Evolutionary conservation across 2,329 filamentous ascomycete species (phyloP), one percentile per base, ranked within the genome.

Genomic region (Passalora sequoiae): DNA sequence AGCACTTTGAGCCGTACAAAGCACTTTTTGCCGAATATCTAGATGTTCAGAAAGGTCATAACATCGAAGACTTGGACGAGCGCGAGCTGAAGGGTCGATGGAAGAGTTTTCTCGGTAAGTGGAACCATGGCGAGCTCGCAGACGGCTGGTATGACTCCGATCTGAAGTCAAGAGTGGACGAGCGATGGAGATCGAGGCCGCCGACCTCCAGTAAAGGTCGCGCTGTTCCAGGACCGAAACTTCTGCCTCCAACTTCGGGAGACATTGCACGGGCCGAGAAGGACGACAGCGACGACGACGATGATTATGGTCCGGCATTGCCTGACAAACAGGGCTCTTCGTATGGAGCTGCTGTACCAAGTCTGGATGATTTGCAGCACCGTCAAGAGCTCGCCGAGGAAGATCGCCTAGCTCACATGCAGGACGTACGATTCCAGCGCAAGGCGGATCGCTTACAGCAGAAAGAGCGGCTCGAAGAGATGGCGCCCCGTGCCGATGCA

Each of bases 91-190:
- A 76, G 52, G 89, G 89, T 1, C 73, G 91, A 43, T 98, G 91
- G 89, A 95, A 95, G 74, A 91, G 88, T 62, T 98, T 97, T 59
- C 65, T 91, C 9, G 74, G 77, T 3, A 91, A 89, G 72, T 98
- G 92, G 91, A 98, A 98, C 69, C 78, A 80, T 57, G 84, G 82
- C 60, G 86, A 91, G 68, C 72, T 97, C 51, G 84, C 86, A 4
- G 84, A 91, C 65, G 87, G 87, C 35, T 98, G 91, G 91, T 98
- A 97, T 66, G 87, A 94, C 60, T 85, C 89, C 6, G 77, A 77
- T 45, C 85, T 81, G 51, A 79, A 86, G 49, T 64, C 73, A 50
- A 74, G 69, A 43, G 76, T 74, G 13, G 67, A 72, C 49, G 57
- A 51, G 24, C 41, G 57, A 28, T 56, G 41, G 44, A 27, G 38